Percentiles rank a stretch among this genome's conserved stretches.
Conservation (phyloP, 441 rosid species). For the Bocquillonia castaneifolia region DNA sequence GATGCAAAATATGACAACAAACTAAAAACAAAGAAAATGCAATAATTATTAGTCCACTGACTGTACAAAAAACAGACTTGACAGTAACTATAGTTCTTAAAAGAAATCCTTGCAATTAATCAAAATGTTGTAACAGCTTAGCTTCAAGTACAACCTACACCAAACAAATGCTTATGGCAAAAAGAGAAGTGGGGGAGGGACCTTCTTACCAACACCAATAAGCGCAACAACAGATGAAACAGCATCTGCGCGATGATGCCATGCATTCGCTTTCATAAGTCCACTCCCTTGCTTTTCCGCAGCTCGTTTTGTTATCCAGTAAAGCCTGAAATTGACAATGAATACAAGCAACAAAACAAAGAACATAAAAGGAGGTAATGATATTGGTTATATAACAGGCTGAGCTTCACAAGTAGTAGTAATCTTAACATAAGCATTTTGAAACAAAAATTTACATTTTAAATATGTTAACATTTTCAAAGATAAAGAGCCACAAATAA, state of each 20-base stretch:
- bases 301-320: slow-evolving; percentile 87
- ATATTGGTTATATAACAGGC: too few species aligned
- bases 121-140: background rate
- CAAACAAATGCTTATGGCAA: slow-evolving; percentile 7
- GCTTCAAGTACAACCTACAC: slow-evolving; percentile 1
- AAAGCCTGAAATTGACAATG: slow-evolving; percentile 48
- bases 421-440: too few species aligned
- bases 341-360: background rate
- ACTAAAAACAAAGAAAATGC: too few species aligned
- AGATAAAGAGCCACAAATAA: too few species aligned
- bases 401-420: too few species aligned
- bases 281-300: slow-evolving; percentile 89
- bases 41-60: too few species aligned
- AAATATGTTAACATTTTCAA: too few species aligned
- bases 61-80: too few species aligned
- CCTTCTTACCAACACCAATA: slow-evolving; percentile 83
- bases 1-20: too few species aligned
- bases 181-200: too few species aligned
- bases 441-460: too few species aligned
- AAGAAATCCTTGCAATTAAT: background rate
- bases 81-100: background rate
- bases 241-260: slow-evolving; percentile 99
- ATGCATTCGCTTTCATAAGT: slow-evolving; percentile 96
- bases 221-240: slow-evolving; percentile 87
- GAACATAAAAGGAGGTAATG: too few species aligned